Evolutionary conservation across 1,284 basidiomycete species (phyloP).

Genomic region (Heterobasidion occidentale): DNA sequence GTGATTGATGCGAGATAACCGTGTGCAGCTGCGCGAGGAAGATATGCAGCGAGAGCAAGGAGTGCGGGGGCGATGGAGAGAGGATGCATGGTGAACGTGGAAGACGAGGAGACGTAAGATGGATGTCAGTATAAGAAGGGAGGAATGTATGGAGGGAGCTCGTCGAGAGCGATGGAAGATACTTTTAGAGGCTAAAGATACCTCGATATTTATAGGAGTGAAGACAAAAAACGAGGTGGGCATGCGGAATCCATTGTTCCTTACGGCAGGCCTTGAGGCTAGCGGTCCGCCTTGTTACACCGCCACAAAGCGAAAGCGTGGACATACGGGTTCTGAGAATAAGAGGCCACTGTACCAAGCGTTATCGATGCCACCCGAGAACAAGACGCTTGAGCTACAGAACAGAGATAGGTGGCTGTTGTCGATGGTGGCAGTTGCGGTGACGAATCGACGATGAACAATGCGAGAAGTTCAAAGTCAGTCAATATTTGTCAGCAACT

Average conservation of each 20-base stretch:
- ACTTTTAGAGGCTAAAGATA: neutral
- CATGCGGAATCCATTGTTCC: neutral
- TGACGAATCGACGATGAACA: too few relatives aligned
- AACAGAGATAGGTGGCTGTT: too few relatives aligned
- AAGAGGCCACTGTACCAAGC: too few relatives aligned
- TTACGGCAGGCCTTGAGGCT: neutral
- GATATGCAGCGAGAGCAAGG: slow-evolving; percentile 10
- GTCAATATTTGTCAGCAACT: too few relatives aligned
- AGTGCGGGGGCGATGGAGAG: slow-evolving; percentile 1
- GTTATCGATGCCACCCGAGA: too few relatives aligned
- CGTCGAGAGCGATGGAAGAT: neutral
- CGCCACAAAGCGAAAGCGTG: neutral
- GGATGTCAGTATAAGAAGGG: neutral
- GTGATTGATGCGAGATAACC: slow-evolving; percentile 46
- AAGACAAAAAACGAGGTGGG: neutral
- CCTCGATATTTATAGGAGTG: neutral
- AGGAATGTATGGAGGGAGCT: neutral
- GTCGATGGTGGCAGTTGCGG: too few relatives aligned
- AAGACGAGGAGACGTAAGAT: neutral
- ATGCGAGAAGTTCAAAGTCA: too few relatives aligned
- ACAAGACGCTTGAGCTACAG: too few relatives aligned
- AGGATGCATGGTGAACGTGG: neutral
- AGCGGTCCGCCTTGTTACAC: neutral
- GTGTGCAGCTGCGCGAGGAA: slow-evolving; percentile 40
- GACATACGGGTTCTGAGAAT: too few relatives aligned